Evolutionary conservation across 768 basidiomycete genomes (phyloP), one percentile per base, ranked within the genome.

Genomic region (Lactarius evosmus): DNA sequence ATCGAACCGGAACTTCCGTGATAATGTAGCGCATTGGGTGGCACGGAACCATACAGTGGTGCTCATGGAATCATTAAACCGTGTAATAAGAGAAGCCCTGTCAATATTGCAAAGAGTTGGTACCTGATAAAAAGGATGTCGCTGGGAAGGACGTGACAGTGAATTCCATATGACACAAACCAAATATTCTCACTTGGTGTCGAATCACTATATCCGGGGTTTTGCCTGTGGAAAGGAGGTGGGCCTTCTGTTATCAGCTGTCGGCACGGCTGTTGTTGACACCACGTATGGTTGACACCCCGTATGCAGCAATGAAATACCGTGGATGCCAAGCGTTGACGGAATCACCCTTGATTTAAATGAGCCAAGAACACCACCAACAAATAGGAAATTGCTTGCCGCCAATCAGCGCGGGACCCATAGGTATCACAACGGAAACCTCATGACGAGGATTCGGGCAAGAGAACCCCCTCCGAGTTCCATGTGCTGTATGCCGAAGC

Each of bases 31-130:
- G 60, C 36, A 25, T 36, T 49, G 51, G 50, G 14, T 8, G 56
- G 14, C 11, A 6, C 19, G 9, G 22, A 7, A 19, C 3, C 32
- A 19, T 29, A 49, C 49, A 30, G 6, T 1, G 0, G 49, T 44
- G 69, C 75, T 67, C 60, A 78, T 76, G 12, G 76, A 77, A 32
- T 85, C 86, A 71, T 87, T 87, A 64, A 87, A 82, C 87, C 86
- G 87, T 9, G 87, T 75, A 25, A 82, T 77, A 19, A 88, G 77
- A n/a, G 86, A 85, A 0, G 85, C 85, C 0, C 78, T 84, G 27
- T 79, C 79, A 0, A 85, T 79, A 68, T 84, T 82, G 76, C 85
- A 67, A 88, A 88, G 75, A 83, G 87, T 84, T 85, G 87, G 75
- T 86, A 88, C 82, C 85, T 85, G 55, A n/a, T 41, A 14, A 22